Base-by-base conservation (phyloP, 345 rosid genomes). In the Balakata baccata region DNA sequence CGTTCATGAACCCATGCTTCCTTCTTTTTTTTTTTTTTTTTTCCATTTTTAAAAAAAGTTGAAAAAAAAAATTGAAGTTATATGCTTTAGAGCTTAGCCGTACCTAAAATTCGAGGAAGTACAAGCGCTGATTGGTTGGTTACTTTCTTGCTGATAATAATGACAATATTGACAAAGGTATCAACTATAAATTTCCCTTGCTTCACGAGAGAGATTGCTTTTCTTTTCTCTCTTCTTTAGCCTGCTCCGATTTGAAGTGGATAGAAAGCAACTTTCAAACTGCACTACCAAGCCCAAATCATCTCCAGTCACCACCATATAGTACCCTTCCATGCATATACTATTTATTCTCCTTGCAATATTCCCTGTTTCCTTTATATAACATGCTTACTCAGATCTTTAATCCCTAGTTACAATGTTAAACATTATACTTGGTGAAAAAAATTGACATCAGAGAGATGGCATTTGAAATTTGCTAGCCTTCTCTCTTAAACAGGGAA, bases 271-370 rank as follows among this genome's bases (percentile, higher is more conserved):
- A 72, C 68, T 50, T 63, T 20, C 6, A 20, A 62, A 46, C 75
- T 50, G 68, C 61, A 72, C 68, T 50, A 62, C 68, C 68, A 63
- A 64, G 20, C 69, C 38, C 34, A 16, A 51, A 37, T 39, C 12
- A 69, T 56, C 73, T 56, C 34, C n/a, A 52, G 17, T n/a, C 45
- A 71, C 46, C 10, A 64, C 50, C 39, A 51, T 51, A n/a, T 50
- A 38, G 39, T 7, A 6, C 29, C 47, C 7, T 6, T n/a, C 2
- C 2, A 2, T 22, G 5, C 3, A 22, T 69, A 3, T 18, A 9
- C 61, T 9, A n/a, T 11, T 12, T 38, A 0, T 6, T 17, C 9
- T 8, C 2, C 22, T 18, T 69, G 17, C 25, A 5, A 17, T 6
- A 17, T n/a, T 53, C 0, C 59, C 4, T 14, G 18, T 17, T 11